Percentiles rank a stretch among this genome's conserved stretches.
Conservation (phyloP, 805 yeast genomes). For the Lipomyces sp. region DNA sequence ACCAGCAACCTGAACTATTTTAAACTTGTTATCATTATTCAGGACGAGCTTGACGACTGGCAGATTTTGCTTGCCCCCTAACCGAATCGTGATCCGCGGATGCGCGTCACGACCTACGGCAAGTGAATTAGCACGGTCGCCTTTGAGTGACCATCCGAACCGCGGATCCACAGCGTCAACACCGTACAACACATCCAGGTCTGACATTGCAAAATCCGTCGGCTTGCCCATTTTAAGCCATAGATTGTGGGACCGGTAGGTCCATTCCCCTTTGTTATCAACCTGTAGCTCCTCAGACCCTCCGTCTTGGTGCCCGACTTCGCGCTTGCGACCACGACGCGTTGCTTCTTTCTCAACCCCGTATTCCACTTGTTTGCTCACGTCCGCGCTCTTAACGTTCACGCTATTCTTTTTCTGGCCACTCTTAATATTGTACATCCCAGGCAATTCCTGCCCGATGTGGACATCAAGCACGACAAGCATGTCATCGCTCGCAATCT, state of each 20-base stretch:
- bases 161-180: conserved; percentile 76
- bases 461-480: conserved; percentile 28
- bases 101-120: conserved; percentile 34
- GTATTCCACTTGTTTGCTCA: conserved; percentile 42
- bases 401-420: neutral
- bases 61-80: conserved; percentile 31
- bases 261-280: conserved; percentile 48
- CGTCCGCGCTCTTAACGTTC: neutral
- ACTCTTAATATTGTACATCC: neutral
- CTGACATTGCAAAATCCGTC: conserved; percentile 53
- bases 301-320: neutral
- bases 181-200: conserved; percentile 74
- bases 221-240: conserved; percentile 62
- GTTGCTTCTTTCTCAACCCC: conserved; percentile 40
- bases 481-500: conserved; percentile 41
- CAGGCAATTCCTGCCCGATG: conserved; percentile 24
- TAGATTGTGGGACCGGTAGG: conserved; percentile 50
- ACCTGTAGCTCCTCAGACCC: conserved; percentile 41
- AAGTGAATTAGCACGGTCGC: conserved; percentile 35
- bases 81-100: conserved; percentile 43
- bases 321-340: conserved; percentile 28
- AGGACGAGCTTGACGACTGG: conserved; percentile 47
- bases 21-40: conserved; percentile 58
- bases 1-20: conserved; percentile 84
- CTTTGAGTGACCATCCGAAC: conserved; percentile 62